Base-by-base conservation (phyloP, 2,329 filamentous ascomycete species). In the Daldinia eschscholtzii region DNA sequence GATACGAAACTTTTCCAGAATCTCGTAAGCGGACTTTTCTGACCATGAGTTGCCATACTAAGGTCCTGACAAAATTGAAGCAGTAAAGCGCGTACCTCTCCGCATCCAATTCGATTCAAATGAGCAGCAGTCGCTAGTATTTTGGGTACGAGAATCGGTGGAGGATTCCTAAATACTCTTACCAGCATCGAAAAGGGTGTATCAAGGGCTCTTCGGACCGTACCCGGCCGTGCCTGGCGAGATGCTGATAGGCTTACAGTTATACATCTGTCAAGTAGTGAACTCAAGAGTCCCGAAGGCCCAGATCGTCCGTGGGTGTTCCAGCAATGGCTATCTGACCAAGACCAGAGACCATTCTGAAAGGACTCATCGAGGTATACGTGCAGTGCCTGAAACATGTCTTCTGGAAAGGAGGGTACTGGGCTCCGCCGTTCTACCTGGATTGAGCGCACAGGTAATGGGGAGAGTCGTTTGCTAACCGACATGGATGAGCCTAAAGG, bases 1-100 rank as follows among this genome's bases (percentile, higher is more conserved):
- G 72, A 67, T 37, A 73, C 53, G n/a, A 77, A 58, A 30, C 71
- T 60, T 61, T 70, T 72, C 75, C 75, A 77, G 53, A 77, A 76
- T 15, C 39, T 60, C 13, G 70, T 57, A 9, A 77, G 71, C 18
- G 69, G 46, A 61, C 76, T 71, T 48, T 52, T 53, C 39, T 33
- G 69, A 5, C 70, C 68, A 37, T 71, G 65, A 33, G 75, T 56
- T 55, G 73, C 70, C 46, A 52, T 58, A 7, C 73, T 61, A 15
- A 77, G 70, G 44, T 77, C 75, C n/a, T 63, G 68, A 61, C 74
- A 76, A 56, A 77, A 76, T 58, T 73, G 74, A 23, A 76, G 62
- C 12, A 77, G 57, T 26, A 76, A 71, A n/a, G 39, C 57, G 46
- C 73, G 71, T 56, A 77, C 75, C 39, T 77, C 75, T 26, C 46